A percentile compares a stretch with the other conserved stretches of the same genome.
Conservation (phyloP, 805 yeast species). For the Candida qinlingensis region DNA sequence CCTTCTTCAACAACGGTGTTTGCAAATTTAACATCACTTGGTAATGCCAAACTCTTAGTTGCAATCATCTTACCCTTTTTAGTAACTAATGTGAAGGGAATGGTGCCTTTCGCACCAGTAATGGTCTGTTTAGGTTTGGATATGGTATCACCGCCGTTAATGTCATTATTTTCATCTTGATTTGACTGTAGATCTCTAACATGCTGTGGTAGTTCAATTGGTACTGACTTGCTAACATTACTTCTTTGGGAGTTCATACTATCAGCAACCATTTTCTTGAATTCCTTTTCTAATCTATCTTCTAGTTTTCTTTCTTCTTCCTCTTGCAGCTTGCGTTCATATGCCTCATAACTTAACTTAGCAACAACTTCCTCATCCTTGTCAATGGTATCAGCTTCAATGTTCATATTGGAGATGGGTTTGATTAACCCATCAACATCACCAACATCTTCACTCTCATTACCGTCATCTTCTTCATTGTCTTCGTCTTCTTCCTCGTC, state of each 20-base stretch:
- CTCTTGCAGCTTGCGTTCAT: conserved; percentile 30
- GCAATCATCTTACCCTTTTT: conserved; percentile 44
- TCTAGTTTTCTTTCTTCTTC: conserved; percentile 42
- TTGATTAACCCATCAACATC: conserved; percentile 19
- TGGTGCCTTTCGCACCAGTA: conserved; percentile 10
- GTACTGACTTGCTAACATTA: conserved; percentile 3
- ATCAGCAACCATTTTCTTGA: conserved; percentile 46
- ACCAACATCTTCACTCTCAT: conserved; percentile 29
- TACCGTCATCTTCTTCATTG: conserved; percentile 19
- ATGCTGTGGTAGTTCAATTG: conserved; percentile 15
- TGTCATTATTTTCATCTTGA: neutral
- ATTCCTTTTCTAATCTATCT: conserved; percentile 52
- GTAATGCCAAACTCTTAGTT: conserved; percentile 43
- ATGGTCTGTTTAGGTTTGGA: neutral
- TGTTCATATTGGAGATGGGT: neutral
- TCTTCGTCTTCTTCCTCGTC: conserved; percentile 15
- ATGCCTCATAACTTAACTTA: conserved; percentile 33
- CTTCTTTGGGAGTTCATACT: conserved; percentile 34
- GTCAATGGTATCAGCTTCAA: conserved; percentile 23
- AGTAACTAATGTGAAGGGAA: conserved; percentile 51
- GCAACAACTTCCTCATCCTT: conserved; percentile 26
- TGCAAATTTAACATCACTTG: conserved; percentile 50
- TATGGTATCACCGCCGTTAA: neutral
- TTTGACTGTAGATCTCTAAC: neutral
- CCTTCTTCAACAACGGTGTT: conserved; percentile 46